A percentile compares a stretch with the other conserved stretches of the same genome.
Conservation (phyloP, 805 yeast genomes). For the Candida ovalis region DNA sequence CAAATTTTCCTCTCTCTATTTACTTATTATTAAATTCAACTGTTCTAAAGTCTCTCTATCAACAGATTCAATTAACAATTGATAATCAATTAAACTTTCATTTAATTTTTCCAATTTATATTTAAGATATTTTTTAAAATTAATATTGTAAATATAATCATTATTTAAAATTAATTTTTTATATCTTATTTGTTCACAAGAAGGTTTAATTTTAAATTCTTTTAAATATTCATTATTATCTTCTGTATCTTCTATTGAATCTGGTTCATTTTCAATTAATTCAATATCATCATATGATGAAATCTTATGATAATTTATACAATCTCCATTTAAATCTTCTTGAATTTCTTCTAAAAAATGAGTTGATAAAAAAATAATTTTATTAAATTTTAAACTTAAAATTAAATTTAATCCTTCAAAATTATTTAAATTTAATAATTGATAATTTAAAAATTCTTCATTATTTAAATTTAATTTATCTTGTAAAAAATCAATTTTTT, state of each 20-base stretch:
- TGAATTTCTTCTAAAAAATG: conserved; percentile 69
- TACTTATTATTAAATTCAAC: conserved; percentile 23
- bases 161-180: conserved; percentile 32
- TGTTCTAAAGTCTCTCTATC: conserved; percentile 30
- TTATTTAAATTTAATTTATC: conserved; percentile 15
- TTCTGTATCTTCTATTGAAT: conserved; percentile 19
- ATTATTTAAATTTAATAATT: conserved; percentile 25
- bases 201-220: conserved; percentile 27
- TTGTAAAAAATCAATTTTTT: conserved; percentile 3
- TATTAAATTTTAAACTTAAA: conserved; percentile 25
- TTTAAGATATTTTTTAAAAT: conserved; percentile 42
- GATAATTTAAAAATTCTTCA: conserved; percentile 18
- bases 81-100: conserved; percentile 31
- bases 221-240: conserved; percentile 25
- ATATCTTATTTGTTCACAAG: conserved; percentile 42
- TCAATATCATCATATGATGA: conserved; percentile 35
- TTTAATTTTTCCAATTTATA: conserved; percentile 29
- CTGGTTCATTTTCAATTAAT: conserved; percentile 18
- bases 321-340: conserved; percentile 55
- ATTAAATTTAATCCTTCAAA: conserved; percentile 22
- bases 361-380: conserved; percentile 21
- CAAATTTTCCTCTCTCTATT: too few relatives aligned
- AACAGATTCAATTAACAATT: conserved; percentile 30
- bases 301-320: conserved; percentile 46
- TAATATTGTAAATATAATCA: conserved; percentile 55